A percentile compares a stretch with the other conserved stretches of the same genome.
phyloP scores from a whole-genome alignment of 176 grass and related monocot species.

The Ananas comosus region DNA sequence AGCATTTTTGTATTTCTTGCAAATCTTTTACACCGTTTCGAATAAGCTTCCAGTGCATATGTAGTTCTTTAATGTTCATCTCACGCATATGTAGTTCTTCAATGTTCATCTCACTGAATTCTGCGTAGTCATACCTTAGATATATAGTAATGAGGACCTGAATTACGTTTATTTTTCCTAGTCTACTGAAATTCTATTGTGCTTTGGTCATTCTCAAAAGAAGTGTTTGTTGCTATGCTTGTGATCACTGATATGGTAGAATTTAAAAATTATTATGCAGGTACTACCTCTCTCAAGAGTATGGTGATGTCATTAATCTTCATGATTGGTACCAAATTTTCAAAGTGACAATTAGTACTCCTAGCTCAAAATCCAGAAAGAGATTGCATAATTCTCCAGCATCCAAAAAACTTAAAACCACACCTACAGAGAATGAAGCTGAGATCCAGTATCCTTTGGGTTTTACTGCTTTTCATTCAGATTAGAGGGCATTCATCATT shows the following conservation, averaged over 20 bases:
- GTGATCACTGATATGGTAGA: neutral
- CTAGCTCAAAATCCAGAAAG: constrained; percentile 31
- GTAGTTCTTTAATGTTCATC: constrained; percentile 1
- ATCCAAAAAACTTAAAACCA: constrained; percentile 54
- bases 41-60: neutral
- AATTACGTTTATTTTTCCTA: neutral
- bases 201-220: neutral
- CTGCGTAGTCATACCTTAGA: neutral
- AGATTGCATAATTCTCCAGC: constrained; percentile 36
- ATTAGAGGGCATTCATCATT: constrained; percentile 1
- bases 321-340: constrained; percentile 86
- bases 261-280: constrained; percentile 26
- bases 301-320: constrained; percentile 86
- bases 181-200: neutral
- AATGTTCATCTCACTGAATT: neutral
- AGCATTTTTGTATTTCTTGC: constrained; percentile 10
- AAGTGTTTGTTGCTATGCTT: neutral
- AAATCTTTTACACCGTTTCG: neutral
- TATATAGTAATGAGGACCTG: neutral
- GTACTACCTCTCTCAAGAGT: constrained; percentile 83
- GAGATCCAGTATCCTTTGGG: constrained; percentile 70
- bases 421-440: constrained; percentile 37
- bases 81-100: neutral
- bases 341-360: constrained; percentile 36
- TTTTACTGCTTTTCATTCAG: constrained; percentile 1